Base-by-base conservation (phyloP, 2,329 filamentous ascomycete genomes). In the Fusarium tuaranense region DNA sequence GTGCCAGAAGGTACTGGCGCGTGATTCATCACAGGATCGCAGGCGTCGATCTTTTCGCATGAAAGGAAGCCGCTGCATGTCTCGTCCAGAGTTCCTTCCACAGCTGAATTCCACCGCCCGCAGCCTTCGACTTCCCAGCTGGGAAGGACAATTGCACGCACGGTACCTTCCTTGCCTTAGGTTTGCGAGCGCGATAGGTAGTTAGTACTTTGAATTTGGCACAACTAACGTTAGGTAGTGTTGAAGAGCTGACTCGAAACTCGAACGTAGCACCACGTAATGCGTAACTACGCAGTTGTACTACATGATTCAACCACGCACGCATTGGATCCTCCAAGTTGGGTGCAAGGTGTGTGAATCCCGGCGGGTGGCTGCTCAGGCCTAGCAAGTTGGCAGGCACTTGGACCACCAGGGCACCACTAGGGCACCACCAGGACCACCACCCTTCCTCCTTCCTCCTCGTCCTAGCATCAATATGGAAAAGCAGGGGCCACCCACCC, bases 311-410 rank as follows among this genome's bases (percentile, higher is more conserved):
- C 32, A 58, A 58, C 55, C 55, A 38, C 51, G 27, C 55, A 34
- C 46, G 16, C 46, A 18, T 27, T 27, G 22, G 46, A 27, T 18
- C 46, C 20, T 32, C 57, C 36, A 27, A 20, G 36, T 27, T 60
- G 36, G 22, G 57, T 41, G 38, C 18, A 61, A 61, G 38, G 38
- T 41, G 57, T 39, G 57, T 27, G 36, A 60, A 60, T 60, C 57
- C 44, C 59, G 30, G 59, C 20, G 41, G 59, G 27, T 62, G 39
- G 27, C 39, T 48, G 46, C 38, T 32, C 63, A 59, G 46, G 63
- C 20, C 44, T 39, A 20, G 62, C 41, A 63, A 34, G 61, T 69
- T 73, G 67, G 76, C 72, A 76, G 76, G 70, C 68, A 76, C 70
- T 73, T 72, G 70, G 72, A 32, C 71, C 67, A 51, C 16, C 44